Base-by-base conservation (phyloP, 108 stramenopile species). In the Nannochloropsis salina region DNA sequence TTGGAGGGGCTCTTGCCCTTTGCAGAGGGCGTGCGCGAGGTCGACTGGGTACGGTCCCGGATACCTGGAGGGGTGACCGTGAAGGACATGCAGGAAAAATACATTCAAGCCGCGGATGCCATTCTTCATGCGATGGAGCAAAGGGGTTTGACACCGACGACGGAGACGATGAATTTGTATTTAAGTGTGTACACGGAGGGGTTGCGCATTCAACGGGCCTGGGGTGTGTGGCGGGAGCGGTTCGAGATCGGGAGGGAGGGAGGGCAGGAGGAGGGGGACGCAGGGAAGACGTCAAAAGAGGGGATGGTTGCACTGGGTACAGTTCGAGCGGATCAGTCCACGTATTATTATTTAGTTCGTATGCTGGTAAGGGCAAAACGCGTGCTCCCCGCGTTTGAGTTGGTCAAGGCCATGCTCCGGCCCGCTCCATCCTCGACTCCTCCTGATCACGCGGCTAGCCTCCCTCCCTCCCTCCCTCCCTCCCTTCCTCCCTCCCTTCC, bases 141-240 rank as follows among this genome's bases (percentile, higher is more conserved):
- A n/a, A 1, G 3, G 61, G 61, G 61, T 1, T n/a, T 74, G 61
- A 6, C 15, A 6, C 61, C n/a, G 6, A 74, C 61, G 5, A 74
- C 61, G 61, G 61, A 74, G 61, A 74, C 61, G 61, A 74, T 74
- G 61, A 74, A 74, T 74, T 8, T 74, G 61, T 74, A 74, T n/a
- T n/a, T 74, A n/a, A 74, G 61, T 74, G 61, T 74, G 5, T 74
- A 74, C 61, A 74, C 61, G 61, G 61, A 74, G 61, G 61, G 61
- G n/a, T 74, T 74, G 61, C 61, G 61, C 4, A 74, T 74, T 6
- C 61, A 74, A n/a, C 61, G 61, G 61, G 61, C 61, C n/a, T 8
- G 15, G 8, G 61, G 61, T n/a, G 61, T 74, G 61, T 74, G 61
- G 61, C 20, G n/a, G 61, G 61, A 74, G 61, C 15, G 61, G 61